phyloP scores from a whole-genome alignment of 805 yeast genomes.

The Dipodascus geniculatus region DNA sequence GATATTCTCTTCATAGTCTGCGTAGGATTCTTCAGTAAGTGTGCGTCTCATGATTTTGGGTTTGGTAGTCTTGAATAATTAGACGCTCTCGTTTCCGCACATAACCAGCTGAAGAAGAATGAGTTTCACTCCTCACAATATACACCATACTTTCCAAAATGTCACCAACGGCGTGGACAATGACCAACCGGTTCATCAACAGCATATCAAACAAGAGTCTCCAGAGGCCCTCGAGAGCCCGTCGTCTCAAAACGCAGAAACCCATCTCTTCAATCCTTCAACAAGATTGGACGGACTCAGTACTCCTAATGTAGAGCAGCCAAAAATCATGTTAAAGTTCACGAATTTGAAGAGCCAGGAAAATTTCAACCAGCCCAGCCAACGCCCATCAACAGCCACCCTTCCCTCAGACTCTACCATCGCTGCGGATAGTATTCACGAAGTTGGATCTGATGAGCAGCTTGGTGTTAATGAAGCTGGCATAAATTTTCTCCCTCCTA shows the following conservation, averaged over 20 bases:
- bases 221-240: neutral
- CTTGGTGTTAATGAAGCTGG: neutral
- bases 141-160: neutral
- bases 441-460: neutral
- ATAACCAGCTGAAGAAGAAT: neutral
- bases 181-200: neutral
- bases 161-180: neutral
- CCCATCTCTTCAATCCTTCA: neutral
- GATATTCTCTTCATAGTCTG: neutral
- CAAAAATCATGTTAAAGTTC: neutral
- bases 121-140: constrained; percentile 1
- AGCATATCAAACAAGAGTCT: neutral
- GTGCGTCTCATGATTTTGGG: neutral
- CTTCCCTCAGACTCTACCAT: neutral
- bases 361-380: neutral
- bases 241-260: neutral
- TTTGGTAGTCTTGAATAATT: neutral
- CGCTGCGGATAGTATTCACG: neutral
- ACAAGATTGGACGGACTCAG: neutral
- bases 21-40: neutral
- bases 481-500: neutral
- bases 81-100: neutral
- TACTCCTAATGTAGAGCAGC: neutral
- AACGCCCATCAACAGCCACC: neutral
- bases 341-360: neutral